These are phyloP conservation scores for Adenanthera pavonina DNA, from an alignment of 306 rosid species.

Conservation along the genomic window DNA sequence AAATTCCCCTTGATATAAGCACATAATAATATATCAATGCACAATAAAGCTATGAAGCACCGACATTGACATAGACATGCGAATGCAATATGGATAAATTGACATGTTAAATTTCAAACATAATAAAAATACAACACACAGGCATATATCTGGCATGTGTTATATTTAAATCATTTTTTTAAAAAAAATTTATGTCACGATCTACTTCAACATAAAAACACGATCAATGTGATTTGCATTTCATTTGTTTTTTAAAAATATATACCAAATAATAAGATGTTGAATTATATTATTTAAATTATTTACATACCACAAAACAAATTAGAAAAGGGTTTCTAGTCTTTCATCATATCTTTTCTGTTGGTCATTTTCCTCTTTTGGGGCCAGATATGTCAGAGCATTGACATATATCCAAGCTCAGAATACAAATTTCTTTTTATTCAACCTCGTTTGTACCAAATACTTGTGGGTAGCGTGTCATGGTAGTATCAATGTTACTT, in stretches of 20 bases:
- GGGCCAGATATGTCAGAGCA: not conserved
- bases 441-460: not conserved
- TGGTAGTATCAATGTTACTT: not conserved
- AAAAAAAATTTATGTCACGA: not conserved
- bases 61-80: not conserved
- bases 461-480: not conserved
- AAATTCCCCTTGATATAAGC: conserved; percentile 3
- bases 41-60: not conserved
- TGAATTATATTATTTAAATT: not conserved
- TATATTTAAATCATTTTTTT: not conserved
- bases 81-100: not conserved
- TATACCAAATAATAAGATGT: not conserved
- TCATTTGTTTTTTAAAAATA: no score
- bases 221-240: not conserved
- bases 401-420: not conserved
- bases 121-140: not conserved
- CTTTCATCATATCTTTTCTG: not conserved
- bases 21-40: not conserved
- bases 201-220: not conserved
- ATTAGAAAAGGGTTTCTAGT: not conserved
- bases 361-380: not conserved
- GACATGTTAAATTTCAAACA: not conserved
- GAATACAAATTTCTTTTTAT: not conserved
- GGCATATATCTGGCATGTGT: not conserved
- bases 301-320: not conserved